Percentiles rank a stretch among this genome's conserved stretches.
Evolutionary conservation across 495 filamentous ascomycete genomes (phyloP).

Genomic region (Thermothielavioides terrestris): DNA sequence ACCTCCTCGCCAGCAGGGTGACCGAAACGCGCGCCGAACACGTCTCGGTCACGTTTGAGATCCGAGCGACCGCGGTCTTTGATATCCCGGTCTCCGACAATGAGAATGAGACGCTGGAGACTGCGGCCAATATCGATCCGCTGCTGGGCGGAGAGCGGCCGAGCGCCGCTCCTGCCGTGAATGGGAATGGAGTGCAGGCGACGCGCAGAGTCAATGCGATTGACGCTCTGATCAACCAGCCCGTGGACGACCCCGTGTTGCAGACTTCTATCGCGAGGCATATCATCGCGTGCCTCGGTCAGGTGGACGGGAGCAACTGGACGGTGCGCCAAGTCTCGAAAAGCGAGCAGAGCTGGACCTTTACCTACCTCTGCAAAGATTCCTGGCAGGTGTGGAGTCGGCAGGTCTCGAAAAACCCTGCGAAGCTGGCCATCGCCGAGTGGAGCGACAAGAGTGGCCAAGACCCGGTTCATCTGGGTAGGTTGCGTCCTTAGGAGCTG

Average conservation of each 20-base stretch:
- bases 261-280: constrained; percentile 36
- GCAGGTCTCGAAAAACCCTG: constrained; percentile 29
- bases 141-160: constrained; percentile 18
- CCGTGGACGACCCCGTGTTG: constrained; percentile 31
- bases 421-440: constrained; percentile 30
- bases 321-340: constrained; percentile 30
- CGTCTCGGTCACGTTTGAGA: constrained; percentile 30
- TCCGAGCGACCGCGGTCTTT: constrained; percentile 30
- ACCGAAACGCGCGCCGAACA: constrained; percentile 35
- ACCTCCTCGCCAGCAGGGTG: constrained; percentile 25
- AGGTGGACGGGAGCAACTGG: constrained; percentile 37
- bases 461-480: constrained; percentile 35
- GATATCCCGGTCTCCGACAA: constrained; percentile 24
- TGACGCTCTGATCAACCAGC: constrained; percentile 37
- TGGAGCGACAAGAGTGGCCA: constrained; percentile 33
- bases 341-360: constrained; percentile 37
- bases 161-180: constrained; percentile 2
- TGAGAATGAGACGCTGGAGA: constrained; percentile 26
- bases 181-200: background rate
- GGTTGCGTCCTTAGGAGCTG: background rate
- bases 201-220: constrained; percentile 23
- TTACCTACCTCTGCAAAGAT: constrained; percentile 41
- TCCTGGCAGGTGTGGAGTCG: constrained; percentile 40
- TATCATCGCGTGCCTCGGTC: constrained; percentile 29
- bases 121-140: constrained; percentile 18